Evolutionary conservation across 306 rosid genomes (phyloP).

Genomic region (Morella rubra): DNA sequence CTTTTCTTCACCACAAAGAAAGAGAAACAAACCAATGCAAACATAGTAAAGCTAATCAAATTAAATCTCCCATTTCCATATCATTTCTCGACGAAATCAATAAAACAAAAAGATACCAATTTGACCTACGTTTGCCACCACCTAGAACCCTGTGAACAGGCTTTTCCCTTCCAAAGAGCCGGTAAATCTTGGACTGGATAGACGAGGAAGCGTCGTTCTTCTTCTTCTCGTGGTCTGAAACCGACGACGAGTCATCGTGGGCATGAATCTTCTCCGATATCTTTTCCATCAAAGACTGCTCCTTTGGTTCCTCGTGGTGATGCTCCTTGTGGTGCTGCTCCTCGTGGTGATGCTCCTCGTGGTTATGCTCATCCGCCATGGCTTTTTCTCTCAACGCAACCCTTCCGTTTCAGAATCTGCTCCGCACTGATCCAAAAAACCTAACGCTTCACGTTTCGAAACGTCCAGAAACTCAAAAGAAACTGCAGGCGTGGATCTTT

Average conservation of each 20-base stretch:
- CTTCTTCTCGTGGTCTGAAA: conserved; percentile 55
- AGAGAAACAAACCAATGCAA: background rate
- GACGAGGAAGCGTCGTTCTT: conserved; percentile 30
- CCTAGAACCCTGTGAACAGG: conserved; percentile 84
- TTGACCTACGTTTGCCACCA: conserved; percentile 82
- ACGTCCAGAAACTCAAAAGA: conserved; percentile 30
- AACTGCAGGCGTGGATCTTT: no score
- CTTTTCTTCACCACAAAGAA: background rate
- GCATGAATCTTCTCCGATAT: conserved; percentile 67
- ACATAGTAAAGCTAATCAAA: background rate
- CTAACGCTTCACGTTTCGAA: conserved; percentile 20
- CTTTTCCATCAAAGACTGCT: conserved; percentile 63
- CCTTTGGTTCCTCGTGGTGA: conserved; percentile 45
- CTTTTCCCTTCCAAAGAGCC: conserved; percentile 85
- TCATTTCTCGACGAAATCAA: background rate
- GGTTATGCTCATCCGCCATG: conserved; percentile 55
- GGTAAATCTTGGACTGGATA: conserved; percentile 51
- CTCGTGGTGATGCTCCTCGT: conserved; percentile 11
- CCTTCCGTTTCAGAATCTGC: background rate
- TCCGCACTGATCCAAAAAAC: conserved; percentile 31
- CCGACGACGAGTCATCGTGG: conserved; percentile 59
- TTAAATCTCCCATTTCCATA: background rate
- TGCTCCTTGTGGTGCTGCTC: background rate
- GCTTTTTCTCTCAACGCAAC: background rate
- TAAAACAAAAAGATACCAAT: background rate